Base-by-base conservation (phyloP, 257 asterid genomes). In the Pogostemon cablin region DNA sequence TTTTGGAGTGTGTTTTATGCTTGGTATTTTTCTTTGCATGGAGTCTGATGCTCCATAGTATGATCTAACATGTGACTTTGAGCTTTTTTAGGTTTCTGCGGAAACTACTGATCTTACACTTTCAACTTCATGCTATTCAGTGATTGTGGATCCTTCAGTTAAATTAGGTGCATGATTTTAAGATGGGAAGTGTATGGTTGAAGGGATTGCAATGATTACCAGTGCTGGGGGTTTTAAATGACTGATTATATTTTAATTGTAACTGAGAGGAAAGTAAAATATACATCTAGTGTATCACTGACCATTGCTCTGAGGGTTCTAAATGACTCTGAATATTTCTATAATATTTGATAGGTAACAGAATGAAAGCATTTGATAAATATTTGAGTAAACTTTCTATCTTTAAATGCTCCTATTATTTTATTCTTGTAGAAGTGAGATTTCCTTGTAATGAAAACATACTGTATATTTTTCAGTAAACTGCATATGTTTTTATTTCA, bases 341-440 rank as follows among this genome's bases (percentile, higher is more conserved):
- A 34, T 58, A 49, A 32, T 66, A 61, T 60, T 34, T 53, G 67
- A 4, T 39, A 35, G 53, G 65, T 38, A 11, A 61, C 68, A 65
- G 25, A 56, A 37, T 35, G 54, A 56, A 34, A 48, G 73, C 62
- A 62, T 25, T 25, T 25, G 32, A 25, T 62, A 42, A 10, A 58
- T 10, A 8, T 66, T 8, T 58, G 67, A 70, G 60, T 44, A 56
- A 67, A 10, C 59, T 55, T 34, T 71, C 62, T 57, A 35, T 65
- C 75, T 62, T 52, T 56, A 65, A 67, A 25, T 70, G 44, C 57
- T 46, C 46, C 37, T 65, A 46, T 67, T 70, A 61, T 47, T 49
- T 61, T 60, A 65, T 79, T 67, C 76, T 72, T 80, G 70, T 68
- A 68, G 71, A 63, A 56, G 65, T 47, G 52, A 25, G 66, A 62